A percentile compares a stretch with the other conserved stretches of the same genome.
phyloP scores from a whole-genome alignment of 2,329 filamentous ascomycete genomes.

The Exserohilum rostratum region DNA sequence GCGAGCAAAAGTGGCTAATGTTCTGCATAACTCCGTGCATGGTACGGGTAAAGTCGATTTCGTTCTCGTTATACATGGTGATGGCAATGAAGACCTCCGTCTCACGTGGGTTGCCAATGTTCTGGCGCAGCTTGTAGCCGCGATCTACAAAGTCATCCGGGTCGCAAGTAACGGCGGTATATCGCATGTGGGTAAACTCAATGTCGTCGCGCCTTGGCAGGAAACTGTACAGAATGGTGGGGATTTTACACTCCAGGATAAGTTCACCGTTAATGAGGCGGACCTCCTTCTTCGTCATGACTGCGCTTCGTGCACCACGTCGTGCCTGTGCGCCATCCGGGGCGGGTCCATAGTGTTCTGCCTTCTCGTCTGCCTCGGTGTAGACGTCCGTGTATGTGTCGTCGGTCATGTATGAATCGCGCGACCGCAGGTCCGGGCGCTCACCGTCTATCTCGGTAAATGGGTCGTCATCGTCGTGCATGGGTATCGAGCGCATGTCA shows the following conservation, averaged over 20 bases:
- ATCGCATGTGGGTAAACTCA: conserved; percentile 98
- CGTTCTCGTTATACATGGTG: conserved; percentile 99
- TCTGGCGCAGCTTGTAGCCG: conserved; percentile 92
- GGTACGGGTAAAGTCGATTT: conserved; percentile 93
- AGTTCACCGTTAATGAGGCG: conserved; percentile 96
- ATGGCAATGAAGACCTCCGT: conserved; percentile 96
- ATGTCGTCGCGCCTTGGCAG: conserved; percentile 88
- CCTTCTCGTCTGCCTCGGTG: conserved; percentile 60
- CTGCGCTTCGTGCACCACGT: conserved; percentile 82
- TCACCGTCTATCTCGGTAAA: conserved; percentile 70
- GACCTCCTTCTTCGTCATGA: conserved; percentile 93
- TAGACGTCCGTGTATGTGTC: conserved; percentile 63
- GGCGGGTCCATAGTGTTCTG: conserved; percentile 83
- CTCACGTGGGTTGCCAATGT: conserved; percentile 84
- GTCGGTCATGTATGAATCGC: conserved; percentile 67
- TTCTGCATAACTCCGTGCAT: conserved; percentile 99
- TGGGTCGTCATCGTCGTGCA: conserved; percentile 67
- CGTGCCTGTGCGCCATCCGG: conserved; percentile 86
- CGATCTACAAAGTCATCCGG: conserved; percentile 89
- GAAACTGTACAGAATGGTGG: conserved; percentile 97
- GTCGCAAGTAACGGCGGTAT: conserved; percentile 97
- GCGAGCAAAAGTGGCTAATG: conserved; percentile 92
- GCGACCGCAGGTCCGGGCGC: conserved; percentile 65
- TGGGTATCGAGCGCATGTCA: conserved; percentile 74
- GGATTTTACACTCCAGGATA: conserved; percentile 98